Evolutionary conservation across 139 green algal species (phyloP), one percentile per base, ranked within the genome.

Genomic region (Yamagishiella unicocca): DNA sequence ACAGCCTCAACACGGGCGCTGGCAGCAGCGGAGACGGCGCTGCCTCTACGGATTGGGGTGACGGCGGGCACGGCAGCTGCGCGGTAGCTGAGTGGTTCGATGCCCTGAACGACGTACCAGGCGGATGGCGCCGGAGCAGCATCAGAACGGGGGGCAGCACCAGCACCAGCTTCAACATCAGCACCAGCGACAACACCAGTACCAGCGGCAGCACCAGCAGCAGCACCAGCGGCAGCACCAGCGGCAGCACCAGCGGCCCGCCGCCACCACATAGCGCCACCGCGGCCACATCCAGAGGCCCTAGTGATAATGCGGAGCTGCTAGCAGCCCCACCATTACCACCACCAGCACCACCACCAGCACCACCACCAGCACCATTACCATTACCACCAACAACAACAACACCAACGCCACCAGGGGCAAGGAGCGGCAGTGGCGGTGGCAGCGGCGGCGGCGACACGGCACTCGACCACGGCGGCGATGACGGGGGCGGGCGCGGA

Each of bases 41-140:
- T 17, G 43, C 6, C 27, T 31, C 42, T 24, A 46, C 0, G 42
- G 43, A 38, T 43, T 53, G 79, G 40, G 19, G 27, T n/a, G 42
- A 66, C 6, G 83, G 70, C 55, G 71, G 70, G 8, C 70, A 83
- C 6, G 83, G 71, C 38, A 83, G 71, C 71, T 43, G 53, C 40
- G 83, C 29, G 14, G 83, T 83, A 6, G 83, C 83, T 0, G 72
- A 40, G 29, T 77, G 55, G 43, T 76, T 82, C 17, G 72, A 82
- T 24, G 1, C 7, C 4, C 58, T 82, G 14, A 89, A 82, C 73
- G 83, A 83, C 82, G 3, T 7, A 3, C 71, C 19, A 10, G 14
- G n/a, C n/a, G n/a, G n/a, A n/a, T n/a, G n/a, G n/a, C n/a, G n/a
- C n/a, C n/a, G n/a, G n/a, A n/a, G n/a, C n/a, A n/a, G n/a, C n/a